Base-by-base conservation (phyloP, 768 basidiomycete genomes). In the Boletus rubroflammeus region DNA sequence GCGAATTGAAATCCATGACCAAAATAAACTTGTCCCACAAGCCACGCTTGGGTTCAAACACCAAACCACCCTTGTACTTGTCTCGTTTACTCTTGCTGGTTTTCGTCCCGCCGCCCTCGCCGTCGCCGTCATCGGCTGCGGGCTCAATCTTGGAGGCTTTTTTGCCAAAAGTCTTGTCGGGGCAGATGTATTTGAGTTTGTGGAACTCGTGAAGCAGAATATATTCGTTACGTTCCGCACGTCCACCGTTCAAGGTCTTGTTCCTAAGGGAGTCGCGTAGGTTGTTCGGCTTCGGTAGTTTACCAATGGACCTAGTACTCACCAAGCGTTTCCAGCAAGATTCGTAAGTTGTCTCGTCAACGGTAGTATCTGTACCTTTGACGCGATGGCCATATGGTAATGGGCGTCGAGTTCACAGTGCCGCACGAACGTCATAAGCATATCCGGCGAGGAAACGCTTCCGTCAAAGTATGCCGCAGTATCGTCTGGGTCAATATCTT, bases 1-100 rank as follows among this genome's bases (percentile, higher is more conserved):
- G 78, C 56, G 94, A 97, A 73, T 99, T 99, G 85, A 98, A 99
- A 71, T 99, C 97, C 97, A 99, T 99, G 72, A 99, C 97, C 17
- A 99, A 80, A 71, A 98, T 90, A 67, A 80, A 97, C 63, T 86
- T 95, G 76, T 98, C 97, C 91, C 93, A 98, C 38, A 99, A 76
- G 11, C 95, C 93, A 50, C 91, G 79, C 74, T 97, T 95, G 2
- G 97, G 97, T 54, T 97, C 92, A 59, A 99, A 94, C 19, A 99
- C 97, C 49, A 98, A 79, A 71, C 97, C 97, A 69, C 97, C 97
- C 73, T 98, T 97, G 76, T 93, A 99, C 73, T 98, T 98, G 73
- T 98, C 96, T 47, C 85, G 83, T 66, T 87, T 91, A 40, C 77
- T 75, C 63, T 91, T 91, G 29, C 74, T 72, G 4, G 77, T 69